A percentile compares a stretch with the other conserved stretches of the same genome.
These are phyloP conservation scores for Candida sp. DNA, from an alignment of 1,139 yeast genomes.

Conservation along the genomic window DNA sequence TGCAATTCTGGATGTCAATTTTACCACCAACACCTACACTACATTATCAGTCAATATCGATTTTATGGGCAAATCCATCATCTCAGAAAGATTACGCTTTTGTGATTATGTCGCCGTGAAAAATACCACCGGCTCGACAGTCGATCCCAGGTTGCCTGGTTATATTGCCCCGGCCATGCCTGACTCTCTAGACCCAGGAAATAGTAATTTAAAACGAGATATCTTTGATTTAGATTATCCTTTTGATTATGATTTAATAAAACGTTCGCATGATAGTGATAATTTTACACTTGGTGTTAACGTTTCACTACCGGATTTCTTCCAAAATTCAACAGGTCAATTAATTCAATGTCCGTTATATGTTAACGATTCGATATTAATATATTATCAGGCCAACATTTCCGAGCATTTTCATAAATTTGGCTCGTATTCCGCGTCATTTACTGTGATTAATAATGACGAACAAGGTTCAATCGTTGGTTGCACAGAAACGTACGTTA, in stretches of 20 bases:
- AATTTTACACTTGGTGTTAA: not conserved
- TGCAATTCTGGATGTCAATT: slow-evolving; percentile 39
- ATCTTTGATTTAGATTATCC: not conserved
- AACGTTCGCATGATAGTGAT: not conserved
- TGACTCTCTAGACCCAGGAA: not conserved
- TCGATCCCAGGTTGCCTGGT: slow-evolving; percentile 20
- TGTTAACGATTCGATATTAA: slow-evolving; percentile 33
- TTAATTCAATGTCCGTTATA: slow-evolving; percentile 41
- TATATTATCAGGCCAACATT: slow-evolving; percentile 38
- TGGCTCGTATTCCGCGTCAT: slow-evolving; percentile 40
- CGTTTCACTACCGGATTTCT: slow-evolving; percentile 19
- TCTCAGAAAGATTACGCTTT: slow-evolving; percentile 37
- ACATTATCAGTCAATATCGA: slow-evolving; percentile 45
- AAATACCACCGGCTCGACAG: slow-evolving; percentile 21
- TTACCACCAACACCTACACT: slow-evolving; percentile 42
- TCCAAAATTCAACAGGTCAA: slow-evolving; percentile 22
- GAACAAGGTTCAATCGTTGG: slow-evolving; percentile 35
- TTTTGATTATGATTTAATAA: not conserved
- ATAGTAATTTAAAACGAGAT: not conserved
- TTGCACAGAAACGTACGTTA: slow-evolving; percentile 46
- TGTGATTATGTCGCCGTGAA: slow-evolving; percentile 46
- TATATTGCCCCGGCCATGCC: not conserved
- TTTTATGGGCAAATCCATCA: slow-evolving; percentile 41
- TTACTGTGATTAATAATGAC: slow-evolving; percentile 38
- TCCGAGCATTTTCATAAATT: slow-evolving; percentile 29